These are phyloP conservation scores for Colletotrichum nymphaeae DNA, from an alignment of 2,329 filamentous ascomycete genomes.

Conservation along the genomic window DNA sequence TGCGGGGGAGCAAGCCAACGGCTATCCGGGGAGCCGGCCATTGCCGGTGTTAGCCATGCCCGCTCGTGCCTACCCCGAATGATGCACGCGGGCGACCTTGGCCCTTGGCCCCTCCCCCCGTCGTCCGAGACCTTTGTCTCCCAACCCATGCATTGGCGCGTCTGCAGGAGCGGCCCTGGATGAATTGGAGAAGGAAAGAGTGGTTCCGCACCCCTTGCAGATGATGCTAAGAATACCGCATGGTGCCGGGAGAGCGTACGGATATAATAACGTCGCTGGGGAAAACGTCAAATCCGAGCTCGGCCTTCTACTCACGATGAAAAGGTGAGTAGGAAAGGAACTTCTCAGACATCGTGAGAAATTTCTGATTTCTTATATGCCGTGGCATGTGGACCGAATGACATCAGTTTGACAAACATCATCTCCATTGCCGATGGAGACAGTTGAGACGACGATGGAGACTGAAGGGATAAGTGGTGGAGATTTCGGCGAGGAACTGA, in stretches of 20 bases:
- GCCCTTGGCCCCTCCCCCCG: neutral
- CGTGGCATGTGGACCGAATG: neutral
- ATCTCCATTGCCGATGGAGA: neutral
- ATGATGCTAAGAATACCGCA: neutral
- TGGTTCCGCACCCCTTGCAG: neutral
- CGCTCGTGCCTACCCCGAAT: constrained; percentile 14
- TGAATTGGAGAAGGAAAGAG: constrained; percentile 28
- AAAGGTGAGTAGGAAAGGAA: neutral
- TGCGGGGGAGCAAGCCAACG: constrained; percentile 6
- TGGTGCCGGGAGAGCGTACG: neutral
- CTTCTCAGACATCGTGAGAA: neutral
- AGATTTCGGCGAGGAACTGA: neutral
- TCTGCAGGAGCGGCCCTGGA: constrained; percentile 13
- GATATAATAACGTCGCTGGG: neutral
- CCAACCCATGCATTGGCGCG: constrained; percentile 23
- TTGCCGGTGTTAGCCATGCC: constrained; percentile 47
- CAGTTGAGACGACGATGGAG: neutral
- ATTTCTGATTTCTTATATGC: neutral
- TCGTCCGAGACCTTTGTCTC: neutral
- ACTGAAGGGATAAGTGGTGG: neutral
- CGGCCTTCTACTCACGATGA: neutral
- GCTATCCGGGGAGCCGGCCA: constrained; percentile 47
- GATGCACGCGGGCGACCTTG: constrained; percentile 2
- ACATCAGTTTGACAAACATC: neutral
- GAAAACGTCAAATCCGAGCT: neutral